These are phyloP conservation scores for Phytopythium boreale DNA, from an alignment of 352 stramenopile genomes.

Conservation along the genomic window DNA sequence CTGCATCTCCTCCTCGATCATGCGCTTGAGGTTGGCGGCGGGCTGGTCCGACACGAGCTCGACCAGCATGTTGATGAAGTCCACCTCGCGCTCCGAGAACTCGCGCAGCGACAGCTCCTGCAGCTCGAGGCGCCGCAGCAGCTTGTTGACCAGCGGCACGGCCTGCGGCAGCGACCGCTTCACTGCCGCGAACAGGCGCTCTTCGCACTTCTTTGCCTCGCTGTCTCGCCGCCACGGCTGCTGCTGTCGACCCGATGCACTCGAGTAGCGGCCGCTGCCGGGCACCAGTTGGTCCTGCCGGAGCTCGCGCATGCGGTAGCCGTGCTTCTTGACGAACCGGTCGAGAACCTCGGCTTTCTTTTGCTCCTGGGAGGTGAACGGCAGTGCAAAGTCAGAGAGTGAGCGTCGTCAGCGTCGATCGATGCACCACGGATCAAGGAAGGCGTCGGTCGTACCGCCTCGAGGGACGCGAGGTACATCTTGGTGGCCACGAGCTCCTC, in stretches of 20 bases:
- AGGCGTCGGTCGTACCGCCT: too few relatives aligned
- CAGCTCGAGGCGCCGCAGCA: conserved; percentile 62
- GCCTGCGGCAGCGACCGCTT: conserved; percentile 66
- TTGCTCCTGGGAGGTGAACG: conserved; percentile 44
- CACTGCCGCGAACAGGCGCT: conserved; percentile 51
- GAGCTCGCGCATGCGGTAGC: conserved; percentile 58
- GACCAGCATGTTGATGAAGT: conserved; percentile 81
- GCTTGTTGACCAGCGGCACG: conserved; percentile 64
- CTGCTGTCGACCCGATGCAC: conserved; percentile 57
- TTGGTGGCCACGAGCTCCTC: conserved; percentile 64
- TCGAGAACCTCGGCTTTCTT: conserved; percentile 76
- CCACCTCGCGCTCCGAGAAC: conserved; percentile 68
- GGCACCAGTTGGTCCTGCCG: conserved; percentile 31
- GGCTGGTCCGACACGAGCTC: conserved; percentile 76
- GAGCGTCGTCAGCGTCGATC: too few relatives aligned
- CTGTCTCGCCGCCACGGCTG: conserved; percentile 42
- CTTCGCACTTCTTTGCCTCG: conserved; percentile 39
- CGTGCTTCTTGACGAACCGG: conserved; percentile 77
- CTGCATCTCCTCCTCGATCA: conserved; percentile 69
- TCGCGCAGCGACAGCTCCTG: conserved; percentile 74
- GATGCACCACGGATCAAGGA: too few relatives aligned
- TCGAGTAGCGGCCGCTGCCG: conserved; percentile 67
- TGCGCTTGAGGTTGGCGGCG: conserved; percentile 49
- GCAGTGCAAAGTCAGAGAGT: too few relatives aligned
- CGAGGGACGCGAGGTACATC: conserved; percentile 68